Evolutionary conservation across 306 rosid genomes (phyloP).

Genomic region (Hippophae rhamnoides): DNA sequence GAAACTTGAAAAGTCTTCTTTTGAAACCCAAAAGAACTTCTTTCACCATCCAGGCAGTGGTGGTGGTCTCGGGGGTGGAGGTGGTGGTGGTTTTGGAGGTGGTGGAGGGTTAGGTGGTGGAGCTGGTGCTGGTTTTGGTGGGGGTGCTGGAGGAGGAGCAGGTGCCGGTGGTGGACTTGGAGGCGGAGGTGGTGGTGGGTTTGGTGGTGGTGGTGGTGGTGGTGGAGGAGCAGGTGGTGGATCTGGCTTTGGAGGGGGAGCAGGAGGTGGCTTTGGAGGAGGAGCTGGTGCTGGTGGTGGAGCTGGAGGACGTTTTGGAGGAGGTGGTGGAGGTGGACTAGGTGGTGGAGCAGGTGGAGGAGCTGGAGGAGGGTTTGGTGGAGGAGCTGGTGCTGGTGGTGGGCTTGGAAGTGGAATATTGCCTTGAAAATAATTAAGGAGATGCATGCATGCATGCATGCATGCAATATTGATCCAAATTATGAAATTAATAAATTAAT

Average conservation of each 20-base stretch:
- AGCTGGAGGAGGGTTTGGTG: slow-evolving; percentile 19
- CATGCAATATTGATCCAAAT: background rate
- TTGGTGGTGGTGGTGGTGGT: slow-evolving; percentile 17
- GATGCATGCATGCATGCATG: background rate
- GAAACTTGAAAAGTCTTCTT: slow-evolving; percentile 36
- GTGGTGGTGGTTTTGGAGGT: slow-evolving; percentile 17
- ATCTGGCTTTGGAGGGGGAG: slow-evolving; percentile 12
- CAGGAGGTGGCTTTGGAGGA: slow-evolving; percentile 16
- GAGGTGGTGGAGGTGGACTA: slow-evolving; percentile 23
- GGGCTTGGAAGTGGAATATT: slow-evolving; percentile 45
- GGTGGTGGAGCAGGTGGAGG: slow-evolving; percentile 8
- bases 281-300: slow-evolving; percentile 42
- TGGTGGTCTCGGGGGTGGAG: slow-evolving; percentile 11
- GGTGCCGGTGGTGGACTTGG: slow-evolving; percentile 25
- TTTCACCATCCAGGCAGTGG: slow-evolving; percentile 1
- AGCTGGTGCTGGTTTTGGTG: slow-evolving; percentile 2
- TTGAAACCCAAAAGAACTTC: slow-evolving; percentile 32
- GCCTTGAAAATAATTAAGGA: slow-evolving; percentile 25
- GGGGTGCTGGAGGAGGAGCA: slow-evolving; percentile 1
- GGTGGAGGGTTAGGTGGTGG: slow-evolving; percentile 18
- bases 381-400: slow-evolving; percentile 29
- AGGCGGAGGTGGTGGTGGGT: slow-evolving; percentile 26
- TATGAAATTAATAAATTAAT: background rate
- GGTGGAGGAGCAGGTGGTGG: slow-evolving; percentile 7
- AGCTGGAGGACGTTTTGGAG: slow-evolving; percentile 31